These are phyloP conservation scores for Ophidiomyces ophidiicola DNA, from an alignment of 2,329 filamentous ascomycete species.

Conservation along the genomic window DNA sequence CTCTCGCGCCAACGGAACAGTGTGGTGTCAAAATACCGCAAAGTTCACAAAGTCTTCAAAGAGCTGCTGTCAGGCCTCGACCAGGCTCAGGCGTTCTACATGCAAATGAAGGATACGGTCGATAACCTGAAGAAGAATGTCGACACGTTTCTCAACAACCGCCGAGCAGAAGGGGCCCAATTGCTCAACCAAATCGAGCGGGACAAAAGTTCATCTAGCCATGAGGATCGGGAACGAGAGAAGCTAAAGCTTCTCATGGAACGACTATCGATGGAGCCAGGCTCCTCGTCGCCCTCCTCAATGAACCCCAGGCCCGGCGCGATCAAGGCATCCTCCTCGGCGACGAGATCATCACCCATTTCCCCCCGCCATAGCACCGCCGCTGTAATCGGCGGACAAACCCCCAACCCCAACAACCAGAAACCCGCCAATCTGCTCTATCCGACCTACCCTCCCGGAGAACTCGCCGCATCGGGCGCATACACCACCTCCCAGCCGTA, in stretches of 20 bases:
- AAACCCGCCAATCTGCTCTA: conserved; percentile 3
- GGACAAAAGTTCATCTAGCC: conserved; percentile 47
- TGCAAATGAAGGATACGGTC: conserved; percentile 89
- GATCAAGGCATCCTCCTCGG: conserved; percentile 22
- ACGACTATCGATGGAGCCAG: conserved; percentile 71
- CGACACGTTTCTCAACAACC: conserved; percentile 91
- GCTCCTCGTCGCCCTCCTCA: conserved; percentile 35
- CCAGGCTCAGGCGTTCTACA: conserved; percentile 85
- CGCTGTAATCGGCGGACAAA: neutral
- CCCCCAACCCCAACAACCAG: conserved; percentile 4
- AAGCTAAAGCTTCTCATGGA: conserved; percentile 85
- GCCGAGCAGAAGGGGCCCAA: conserved; percentile 79
- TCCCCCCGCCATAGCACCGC: conserved; percentile 26
- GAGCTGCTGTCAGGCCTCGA: conserved; percentile 76
- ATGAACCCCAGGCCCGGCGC: conserved; percentile 29
- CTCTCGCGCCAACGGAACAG: conserved; percentile 71
- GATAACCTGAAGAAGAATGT: conserved; percentile 91
- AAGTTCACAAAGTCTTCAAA: conserved; percentile 82
- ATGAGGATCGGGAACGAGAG: conserved; percentile 73
- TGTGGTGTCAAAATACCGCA: conserved; percentile 77
- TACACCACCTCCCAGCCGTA: conserved; percentile 6
- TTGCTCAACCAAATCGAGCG: conserved; percentile 80
- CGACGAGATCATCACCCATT: conserved; percentile 23
- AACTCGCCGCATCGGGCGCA: conserved; percentile 5
- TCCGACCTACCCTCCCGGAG: conserved; percentile 21